A percentile compares a stretch with the other conserved stretches of the same genome.
These are phyloP conservation scores for Boeremia exigua DNA, from an alignment of 2,329 filamentous ascomycete species.

Conservation along the genomic window DNA sequence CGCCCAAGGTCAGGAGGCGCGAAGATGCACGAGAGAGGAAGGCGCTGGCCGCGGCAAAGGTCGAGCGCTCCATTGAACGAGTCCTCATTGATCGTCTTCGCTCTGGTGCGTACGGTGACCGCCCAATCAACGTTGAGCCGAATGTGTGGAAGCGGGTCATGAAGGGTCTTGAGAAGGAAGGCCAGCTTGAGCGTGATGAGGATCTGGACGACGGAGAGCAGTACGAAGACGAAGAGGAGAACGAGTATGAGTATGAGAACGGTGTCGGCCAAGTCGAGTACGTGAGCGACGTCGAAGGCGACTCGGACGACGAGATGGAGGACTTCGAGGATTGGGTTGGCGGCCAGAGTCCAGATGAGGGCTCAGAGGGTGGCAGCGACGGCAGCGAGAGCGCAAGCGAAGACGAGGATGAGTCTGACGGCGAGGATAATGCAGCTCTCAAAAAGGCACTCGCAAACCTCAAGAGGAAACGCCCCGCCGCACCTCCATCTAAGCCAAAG, in stretches of 20 bases:
- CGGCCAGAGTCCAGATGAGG: constrained; percentile 65
- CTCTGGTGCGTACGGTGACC: constrained; percentile 92
- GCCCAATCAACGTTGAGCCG: constrained; percentile 93
- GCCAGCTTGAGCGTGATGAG: constrained; percentile 81
- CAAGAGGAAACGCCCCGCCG: constrained; percentile 63
- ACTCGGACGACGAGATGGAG: constrained; percentile 70
- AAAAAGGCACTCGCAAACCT: constrained; percentile 61
- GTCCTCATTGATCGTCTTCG: constrained; percentile 90
- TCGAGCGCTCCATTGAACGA: constrained; percentile 93
- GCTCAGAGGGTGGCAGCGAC: constrained; percentile 64
- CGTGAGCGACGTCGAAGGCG: constrained; percentile 85
- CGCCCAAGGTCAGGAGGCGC: constrained; percentile 77
- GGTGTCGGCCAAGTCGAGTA: constrained; percentile 85
- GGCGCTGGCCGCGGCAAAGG: constrained; percentile 72
- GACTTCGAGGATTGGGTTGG: constrained; percentile 92
- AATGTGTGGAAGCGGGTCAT: constrained; percentile 97
- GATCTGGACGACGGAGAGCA: constrained; percentile 88
- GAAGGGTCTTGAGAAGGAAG: constrained; percentile 83
- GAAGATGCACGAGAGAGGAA: constrained; percentile 58
- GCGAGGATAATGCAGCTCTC: constrained; percentile 60
- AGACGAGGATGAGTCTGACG: constrained; percentile 63
- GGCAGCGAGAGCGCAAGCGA: constrained; percentile 61
- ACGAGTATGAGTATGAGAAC: constrained; percentile 69
- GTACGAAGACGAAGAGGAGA: constrained; percentile 73
- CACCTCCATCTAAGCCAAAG: constrained; percentile 60